Conservation (phyloP, 73 alveolate species). For the Tetrahymena malaccensis region DNA sequence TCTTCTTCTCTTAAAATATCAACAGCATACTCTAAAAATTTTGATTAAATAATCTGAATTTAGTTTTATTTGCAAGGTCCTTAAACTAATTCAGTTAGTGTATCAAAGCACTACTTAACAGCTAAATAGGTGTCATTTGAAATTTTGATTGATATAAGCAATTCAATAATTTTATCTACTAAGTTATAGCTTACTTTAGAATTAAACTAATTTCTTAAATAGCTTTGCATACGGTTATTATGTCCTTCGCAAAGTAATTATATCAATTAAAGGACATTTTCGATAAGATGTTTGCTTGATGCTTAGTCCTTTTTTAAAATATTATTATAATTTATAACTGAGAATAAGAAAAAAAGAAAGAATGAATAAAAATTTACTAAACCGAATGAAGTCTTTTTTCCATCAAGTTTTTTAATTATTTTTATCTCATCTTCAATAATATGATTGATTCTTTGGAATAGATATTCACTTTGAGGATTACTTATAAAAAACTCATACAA, state of each 20-base stretch:
- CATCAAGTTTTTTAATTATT: background rate
- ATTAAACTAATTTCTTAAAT: constrained; percentile 32
- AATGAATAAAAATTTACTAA: background rate
- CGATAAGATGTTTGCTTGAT: background rate
- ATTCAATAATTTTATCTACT: background rate
- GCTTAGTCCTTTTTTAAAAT: constrained; percentile 16
- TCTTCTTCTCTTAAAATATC: constrained; percentile 28
- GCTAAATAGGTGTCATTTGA: constrained; percentile 12
- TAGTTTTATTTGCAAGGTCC: constrained; percentile 54
- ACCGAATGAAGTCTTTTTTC: background rate
- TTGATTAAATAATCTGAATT: constrained; percentile 13
- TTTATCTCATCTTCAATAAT: background rate
- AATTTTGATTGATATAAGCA: background rate
- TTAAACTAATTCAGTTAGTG: constrained; percentile 43
- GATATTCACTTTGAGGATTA: constrained; percentile 10
- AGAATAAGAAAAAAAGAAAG: too few relatives aligned
- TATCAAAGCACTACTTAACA: constrained; percentile 45
- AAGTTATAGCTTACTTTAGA: constrained; percentile 36
- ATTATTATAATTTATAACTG: background rate
- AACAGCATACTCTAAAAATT: constrained; percentile 33
- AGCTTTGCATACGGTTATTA: constrained; percentile 33
- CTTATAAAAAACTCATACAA: constrained; percentile 11
- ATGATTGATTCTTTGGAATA: background rate
- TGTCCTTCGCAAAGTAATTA: constrained; percentile 51
- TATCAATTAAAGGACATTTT: constrained; percentile 12